Evolutionary conservation across 1,284 basidiomycete genomes (phyloP).

Genomic region (Phlebopus sp.): DNA sequence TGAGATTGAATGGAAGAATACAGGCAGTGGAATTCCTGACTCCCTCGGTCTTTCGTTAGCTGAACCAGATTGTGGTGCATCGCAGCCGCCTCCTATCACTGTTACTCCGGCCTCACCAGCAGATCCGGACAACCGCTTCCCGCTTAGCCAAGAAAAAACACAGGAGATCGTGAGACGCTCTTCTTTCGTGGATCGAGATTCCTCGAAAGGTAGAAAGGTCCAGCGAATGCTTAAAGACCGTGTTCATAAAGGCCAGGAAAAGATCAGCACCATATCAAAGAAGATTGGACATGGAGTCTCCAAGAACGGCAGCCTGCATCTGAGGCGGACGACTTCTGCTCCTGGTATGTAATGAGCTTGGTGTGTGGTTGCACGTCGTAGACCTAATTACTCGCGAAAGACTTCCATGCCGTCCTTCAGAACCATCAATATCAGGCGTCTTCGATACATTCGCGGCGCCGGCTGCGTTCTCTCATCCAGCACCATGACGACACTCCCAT

Average conservation of each 20-base stretch:
- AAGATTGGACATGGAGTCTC: conserved; percentile 71
- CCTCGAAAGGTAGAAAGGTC: conserved; percentile 62
- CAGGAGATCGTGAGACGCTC: conserved; percentile 21
- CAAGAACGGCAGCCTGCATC: conserved; percentile 42
- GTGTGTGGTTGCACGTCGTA: conserved; percentile 4
- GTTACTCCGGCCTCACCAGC: conserved; percentile 48
- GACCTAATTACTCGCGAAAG: conserved; percentile 31
- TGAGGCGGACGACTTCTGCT: conserved; percentile 60
- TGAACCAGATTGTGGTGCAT: not conserved
- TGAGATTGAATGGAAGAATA: conserved; percentile 11
- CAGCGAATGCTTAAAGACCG: conserved; percentile 70
- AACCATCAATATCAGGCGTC: conserved; percentile 76
- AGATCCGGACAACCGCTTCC: conserved; percentile 26
- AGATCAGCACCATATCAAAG: conserved; percentile 72
- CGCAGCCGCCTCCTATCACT: conserved; percentile 38
- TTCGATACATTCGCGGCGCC: conserved; percentile 79
- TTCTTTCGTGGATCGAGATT: conserved; percentile 40
- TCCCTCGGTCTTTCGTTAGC: conserved; percentile 5
- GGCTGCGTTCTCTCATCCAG: conserved; percentile 49
- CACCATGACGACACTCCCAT: conserved; percentile 30
- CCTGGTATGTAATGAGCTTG: conserved; percentile 47
- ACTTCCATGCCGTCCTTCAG: conserved; percentile 61
- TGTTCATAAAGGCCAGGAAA: conserved; percentile 67
- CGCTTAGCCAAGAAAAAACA: conserved; percentile 8
- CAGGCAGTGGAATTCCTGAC: not conserved